phyloP scores from a whole-genome alignment of 169 alveolate species.

The Plasmodium gallinaceum region DNA sequence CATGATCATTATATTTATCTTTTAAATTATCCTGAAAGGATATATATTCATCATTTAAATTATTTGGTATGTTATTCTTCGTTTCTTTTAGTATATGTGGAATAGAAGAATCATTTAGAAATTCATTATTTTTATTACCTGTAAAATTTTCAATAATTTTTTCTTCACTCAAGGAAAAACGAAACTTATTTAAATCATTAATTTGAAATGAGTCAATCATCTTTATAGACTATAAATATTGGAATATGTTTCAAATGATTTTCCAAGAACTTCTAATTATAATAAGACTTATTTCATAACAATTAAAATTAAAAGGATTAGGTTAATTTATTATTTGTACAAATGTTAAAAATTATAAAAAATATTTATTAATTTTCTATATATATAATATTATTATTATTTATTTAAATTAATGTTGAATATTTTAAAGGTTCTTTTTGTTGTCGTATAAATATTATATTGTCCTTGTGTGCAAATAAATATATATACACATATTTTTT shows the following conservation, averaged over 20 bases:
- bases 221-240: background rate
- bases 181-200: conserved; percentile 39
- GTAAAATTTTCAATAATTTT: conserved; percentile 47
- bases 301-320: background rate
- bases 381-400: background rate
- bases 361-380: background rate
- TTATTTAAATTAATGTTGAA: background rate
- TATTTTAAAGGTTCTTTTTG: background rate
- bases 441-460: conserved; percentile 10
- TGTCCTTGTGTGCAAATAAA: conserved; percentile 14
- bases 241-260: no score
- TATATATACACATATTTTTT: background rate
- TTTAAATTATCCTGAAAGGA: background rate
- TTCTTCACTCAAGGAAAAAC: conserved; percentile 60
- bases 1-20: conserved; percentile 10
- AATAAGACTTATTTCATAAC: background rate
- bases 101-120: conserved; percentile 9
- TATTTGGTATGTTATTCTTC: background rate
- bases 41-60: conserved; percentile 5
- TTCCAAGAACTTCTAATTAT: no score
- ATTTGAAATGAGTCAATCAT: conserved; percentile 47
- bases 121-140: conserved; percentile 17
- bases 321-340: background rate
- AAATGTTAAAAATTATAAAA: background rate
- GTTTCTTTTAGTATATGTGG: conserved; percentile 3